Evolutionary conservation across 305 asterid species (phyloP).

Genomic region (Lippia alba): DNA sequence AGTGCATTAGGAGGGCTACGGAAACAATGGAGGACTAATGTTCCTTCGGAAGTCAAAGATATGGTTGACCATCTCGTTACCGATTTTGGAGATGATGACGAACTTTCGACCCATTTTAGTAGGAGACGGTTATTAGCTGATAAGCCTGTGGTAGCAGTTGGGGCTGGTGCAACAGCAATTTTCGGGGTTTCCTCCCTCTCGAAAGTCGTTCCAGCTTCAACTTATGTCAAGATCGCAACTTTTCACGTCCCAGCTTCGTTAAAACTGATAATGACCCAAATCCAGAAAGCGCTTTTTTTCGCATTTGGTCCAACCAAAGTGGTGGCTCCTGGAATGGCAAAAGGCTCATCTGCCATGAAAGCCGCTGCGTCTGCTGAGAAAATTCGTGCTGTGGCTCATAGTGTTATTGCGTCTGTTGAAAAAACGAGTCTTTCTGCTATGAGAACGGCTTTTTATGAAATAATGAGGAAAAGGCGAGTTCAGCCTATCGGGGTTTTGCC

Average conservation of each 20-base stretch:
- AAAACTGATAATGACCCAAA: conserved; percentile 63
- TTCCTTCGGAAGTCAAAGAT: conserved; percentile 64
- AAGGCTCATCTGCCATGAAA: conserved; percentile 65
- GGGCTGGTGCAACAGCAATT: conserved; percentile 94
- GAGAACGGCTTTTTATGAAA: conserved; percentile 85
- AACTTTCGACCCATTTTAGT: conserved; percentile 33
- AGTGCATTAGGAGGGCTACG: conserved; percentile 77
- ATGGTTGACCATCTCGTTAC: conserved; percentile 70
- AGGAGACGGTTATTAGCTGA: conserved; percentile 60
- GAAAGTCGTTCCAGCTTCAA: conserved; percentile 78
- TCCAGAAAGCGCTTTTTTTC: conserved; percentile 63
- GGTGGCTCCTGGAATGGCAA: conserved; percentile 57
- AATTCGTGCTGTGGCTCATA: conserved; percentile 70
- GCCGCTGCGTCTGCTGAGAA: conserved; percentile 79
- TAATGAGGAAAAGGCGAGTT: conserved; percentile 79
- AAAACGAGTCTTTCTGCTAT: conserved; percentile 87
- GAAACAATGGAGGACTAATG: conserved; percentile 72
- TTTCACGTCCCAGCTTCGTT: conserved; percentile 72
- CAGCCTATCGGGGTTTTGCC: conserved; percentile 67
- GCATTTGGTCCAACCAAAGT: conserved; percentile 63
- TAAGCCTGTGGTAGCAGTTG: conserved; percentile 87
- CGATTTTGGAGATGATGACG: conserved; percentile 44
- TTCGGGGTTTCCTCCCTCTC: conserved; percentile 83
- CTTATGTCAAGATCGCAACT: conserved; percentile 68
- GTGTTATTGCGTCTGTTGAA: conserved; percentile 84